Evolutionary conservation across 208 protist genomes (phyloP).

Genomic region (Leishmania braziliensis): DNA sequence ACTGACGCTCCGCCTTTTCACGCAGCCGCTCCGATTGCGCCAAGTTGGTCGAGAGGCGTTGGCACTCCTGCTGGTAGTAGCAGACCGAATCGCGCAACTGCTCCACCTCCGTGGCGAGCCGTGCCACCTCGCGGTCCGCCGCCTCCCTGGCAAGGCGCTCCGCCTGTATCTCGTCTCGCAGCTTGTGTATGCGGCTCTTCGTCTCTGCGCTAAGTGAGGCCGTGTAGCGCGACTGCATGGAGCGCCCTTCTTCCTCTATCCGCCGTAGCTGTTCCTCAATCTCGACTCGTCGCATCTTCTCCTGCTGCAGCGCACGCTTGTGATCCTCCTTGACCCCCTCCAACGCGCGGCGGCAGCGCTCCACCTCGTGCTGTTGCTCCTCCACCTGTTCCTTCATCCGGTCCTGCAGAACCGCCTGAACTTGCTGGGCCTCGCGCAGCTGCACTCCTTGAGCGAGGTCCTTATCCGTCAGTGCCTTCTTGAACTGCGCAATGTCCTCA

Average conservation of each 20-base stretch:
- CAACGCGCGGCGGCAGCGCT: conserved; percentile 22
- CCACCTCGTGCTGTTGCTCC: conserved; percentile 36
- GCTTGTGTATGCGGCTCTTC: conserved; percentile 34
- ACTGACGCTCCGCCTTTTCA: conserved; percentile 37
- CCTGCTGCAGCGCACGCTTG: conserved; percentile 27
- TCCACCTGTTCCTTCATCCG: conserved; percentile 33
- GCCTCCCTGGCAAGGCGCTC: conserved; percentile 28
- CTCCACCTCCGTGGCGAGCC: conserved; percentile 27
- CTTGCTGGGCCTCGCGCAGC: conserved; percentile 40
- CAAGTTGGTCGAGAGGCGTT: conserved; percentile 20
- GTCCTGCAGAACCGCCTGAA: conserved; percentile 37
- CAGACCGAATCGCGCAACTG: conserved; percentile 24
- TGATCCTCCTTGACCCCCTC: conserved; percentile 38
- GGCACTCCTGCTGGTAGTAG: conserved; percentile 37
- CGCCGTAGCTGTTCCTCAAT: conserved; percentile 31
- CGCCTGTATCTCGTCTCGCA: conserved; percentile 34
- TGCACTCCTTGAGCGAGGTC: conserved; percentile 33
- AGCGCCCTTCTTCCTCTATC: conserved; percentile 16
- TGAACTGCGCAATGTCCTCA: conserved; percentile 35
- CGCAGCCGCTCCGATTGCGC: conserved; percentile 36
- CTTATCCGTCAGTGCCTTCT: conserved; percentile 33
- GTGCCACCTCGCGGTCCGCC: conserved; percentile 23
- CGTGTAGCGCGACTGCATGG: conserved; percentile 14
- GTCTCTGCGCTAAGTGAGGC: conserved; percentile 20
- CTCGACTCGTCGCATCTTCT: conserved; percentile 29